Percentiles rank a stretch among this genome's conserved stretches.
Evolutionary conservation across 2,329 filamentous ascomycete species (phyloP).

Genomic region (Fusarium oxysporum): DNA sequence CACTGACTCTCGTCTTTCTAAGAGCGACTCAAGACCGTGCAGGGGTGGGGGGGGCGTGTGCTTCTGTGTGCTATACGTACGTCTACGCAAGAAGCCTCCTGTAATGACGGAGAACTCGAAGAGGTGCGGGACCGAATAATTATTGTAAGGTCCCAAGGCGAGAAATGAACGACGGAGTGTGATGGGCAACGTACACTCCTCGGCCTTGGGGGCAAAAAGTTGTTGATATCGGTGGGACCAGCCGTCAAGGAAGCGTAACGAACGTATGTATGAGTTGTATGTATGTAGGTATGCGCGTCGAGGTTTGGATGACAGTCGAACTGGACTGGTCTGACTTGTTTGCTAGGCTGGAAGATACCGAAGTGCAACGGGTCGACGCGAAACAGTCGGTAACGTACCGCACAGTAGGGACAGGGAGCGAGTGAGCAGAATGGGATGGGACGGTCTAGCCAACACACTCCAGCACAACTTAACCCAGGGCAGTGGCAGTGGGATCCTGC

Average conservation of each 20-base stretch:
- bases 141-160: conserved; percentile 47
- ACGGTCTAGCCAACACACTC: conserved; percentile 18
- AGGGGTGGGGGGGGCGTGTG: conserved; percentile 30
- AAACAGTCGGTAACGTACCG: conserved; percentile 14
- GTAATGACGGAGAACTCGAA: conserved; percentile 41
- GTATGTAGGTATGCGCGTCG: conserved; percentile 18
- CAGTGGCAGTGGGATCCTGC: conserved; percentile 45
- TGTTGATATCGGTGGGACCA: conserved; percentile 37
- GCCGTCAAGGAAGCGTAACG: conserved; percentile 17
- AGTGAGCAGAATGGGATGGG: conserved; percentile 14
- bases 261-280: conserved; percentile 7
- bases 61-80: conserved; percentile 9
- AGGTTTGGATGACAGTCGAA: conserved; percentile 25
- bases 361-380: conserved; percentile 29
- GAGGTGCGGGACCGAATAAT: conserved; percentile 48
- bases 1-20: conserved; percentile 46
- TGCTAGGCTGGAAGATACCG: conserved; percentile 36
- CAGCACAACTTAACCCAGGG: conserved; percentile 34
- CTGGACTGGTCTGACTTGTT: conserved; percentile 16
- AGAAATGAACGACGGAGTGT: conserved; percentile 47
- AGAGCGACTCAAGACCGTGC: conserved; percentile 43
- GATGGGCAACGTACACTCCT: conserved; percentile 44
- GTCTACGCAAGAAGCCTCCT: conserved; percentile 41
- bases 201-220: conserved; percentile 29
- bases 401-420: neutral